A percentile compares a stretch with the other conserved stretches of the same genome.
phyloP scores from a whole-genome alignment of 345 rosid genomes.

The Citropsis articulata region DNA sequence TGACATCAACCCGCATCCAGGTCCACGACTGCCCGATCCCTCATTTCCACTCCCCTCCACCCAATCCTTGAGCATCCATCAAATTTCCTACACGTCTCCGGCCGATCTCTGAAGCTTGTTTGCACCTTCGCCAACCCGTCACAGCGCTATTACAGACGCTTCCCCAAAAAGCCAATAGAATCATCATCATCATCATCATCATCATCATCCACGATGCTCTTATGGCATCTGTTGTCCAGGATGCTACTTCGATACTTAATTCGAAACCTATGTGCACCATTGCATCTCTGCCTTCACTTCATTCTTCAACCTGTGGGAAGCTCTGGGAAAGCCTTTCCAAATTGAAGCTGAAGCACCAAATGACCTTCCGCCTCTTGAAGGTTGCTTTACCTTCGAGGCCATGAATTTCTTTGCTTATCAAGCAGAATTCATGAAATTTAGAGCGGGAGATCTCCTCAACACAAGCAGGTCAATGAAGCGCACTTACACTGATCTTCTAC shows the following conservation, averaged over 20 bases:
- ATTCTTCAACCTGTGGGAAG: background rate
- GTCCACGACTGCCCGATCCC: slow-evolving; percentile 22
- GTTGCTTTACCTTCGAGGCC: slow-evolving; percentile 8
- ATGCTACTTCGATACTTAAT: background rate
- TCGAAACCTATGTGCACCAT: slow-evolving; percentile 19
- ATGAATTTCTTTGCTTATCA: slow-evolving; percentile 9
- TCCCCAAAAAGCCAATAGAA: background rate
- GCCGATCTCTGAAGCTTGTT: slow-evolving; percentile 1
- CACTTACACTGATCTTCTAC: slow-evolving; percentile 9
- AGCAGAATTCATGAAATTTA: background rate
- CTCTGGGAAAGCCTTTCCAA: background rate
- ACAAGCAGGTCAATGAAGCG: slow-evolving; percentile 17
- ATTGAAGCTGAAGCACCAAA: background rate
- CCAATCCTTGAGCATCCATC: slow-evolving; percentile 17
- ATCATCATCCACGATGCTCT: slow-evolving; percentile 18
- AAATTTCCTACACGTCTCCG: slow-evolving; percentile 22
- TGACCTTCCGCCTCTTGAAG: slow-evolving; percentile 5
- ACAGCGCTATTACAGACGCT: slow-evolving; percentile 8
- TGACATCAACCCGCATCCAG: background rate
- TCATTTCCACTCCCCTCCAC: slow-evolving; percentile 20
- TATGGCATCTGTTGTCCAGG: slow-evolving; percentile 21
- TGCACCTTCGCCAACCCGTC: slow-evolving; percentile 16
- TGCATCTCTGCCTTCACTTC: slow-evolving; percentile 4
- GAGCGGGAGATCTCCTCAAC: slow-evolving; percentile 12
- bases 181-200: slow-evolving; percentile 13